Percentiles rank a stretch among this genome's conserved stretches.
phyloP scores from a whole-genome alignment of 2,329 filamentous ascomycete genomes.

The Epichloe coenophiala region DNA sequence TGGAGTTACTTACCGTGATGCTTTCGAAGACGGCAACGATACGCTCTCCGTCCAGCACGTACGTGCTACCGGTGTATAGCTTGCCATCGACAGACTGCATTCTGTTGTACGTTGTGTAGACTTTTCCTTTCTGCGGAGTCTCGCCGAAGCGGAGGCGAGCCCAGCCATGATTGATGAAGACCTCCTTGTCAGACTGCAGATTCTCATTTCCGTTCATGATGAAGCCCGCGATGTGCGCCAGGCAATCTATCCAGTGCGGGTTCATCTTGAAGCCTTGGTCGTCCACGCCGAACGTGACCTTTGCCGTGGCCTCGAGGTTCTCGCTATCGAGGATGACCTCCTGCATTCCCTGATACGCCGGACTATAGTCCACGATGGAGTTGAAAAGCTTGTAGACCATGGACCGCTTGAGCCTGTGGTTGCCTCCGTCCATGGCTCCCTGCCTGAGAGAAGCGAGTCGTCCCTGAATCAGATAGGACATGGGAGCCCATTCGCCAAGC shows the following conservation, averaged over 20 bases:
- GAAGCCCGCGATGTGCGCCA: conserved; percentile 47
- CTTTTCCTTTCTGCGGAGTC: neutral
- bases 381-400: conserved; percentile 51
- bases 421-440: conserved; percentile 26
- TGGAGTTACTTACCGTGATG: conserved; percentile 24
- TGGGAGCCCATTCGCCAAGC: no score
- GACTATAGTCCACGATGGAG: conserved; percentile 41
- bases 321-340: conserved; percentile 31
- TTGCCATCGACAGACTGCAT: conserved; percentile 38
- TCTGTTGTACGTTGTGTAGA: conserved; percentile 40
- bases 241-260: conserved; percentile 42
- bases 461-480: no score
- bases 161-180: conserved; percentile 50
- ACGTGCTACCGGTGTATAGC: conserved; percentile 36
- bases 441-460: conserved; percentile 13
- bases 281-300: conserved; percentile 35
- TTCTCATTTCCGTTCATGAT: conserved; percentile 32
- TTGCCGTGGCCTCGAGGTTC: conserved; percentile 20
- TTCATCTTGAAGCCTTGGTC: conserved; percentile 15
- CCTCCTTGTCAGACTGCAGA: conserved; percentile 8
- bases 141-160: conserved; percentile 19
- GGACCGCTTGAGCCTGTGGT: neutral
- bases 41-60: conserved; percentile 38
- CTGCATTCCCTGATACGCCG: conserved; percentile 42
- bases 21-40: conserved; percentile 36